Evolutionary conservation across 1,284 basidiomycete genomes (phyloP), one percentile per base, ranked within the genome.

Genomic region (Psilocybe mexicana): DNA sequence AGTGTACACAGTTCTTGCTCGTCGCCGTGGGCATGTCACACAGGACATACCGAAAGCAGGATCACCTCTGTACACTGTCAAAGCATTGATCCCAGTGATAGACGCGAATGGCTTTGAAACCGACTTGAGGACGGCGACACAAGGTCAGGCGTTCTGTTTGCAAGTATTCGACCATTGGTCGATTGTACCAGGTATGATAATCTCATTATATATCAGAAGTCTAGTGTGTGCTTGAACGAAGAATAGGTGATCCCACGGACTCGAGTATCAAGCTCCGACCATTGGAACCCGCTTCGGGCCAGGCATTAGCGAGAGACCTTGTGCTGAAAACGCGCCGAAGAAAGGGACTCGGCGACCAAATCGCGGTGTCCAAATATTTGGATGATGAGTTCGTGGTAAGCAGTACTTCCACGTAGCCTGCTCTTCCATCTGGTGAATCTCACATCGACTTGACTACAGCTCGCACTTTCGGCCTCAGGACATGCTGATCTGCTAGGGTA

Each of bases 31-130:
- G 7, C 97, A 99, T 74, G 97, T 99, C 63, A 98, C 95, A 0
- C 93, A 96, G 71, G 97, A 99, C 70, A 88, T 93, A 18, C 96
- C 97, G 47, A 98, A 99, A 73, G 94, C 96, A 2, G 97, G 97
- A 52, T 97, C 95, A 18, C 96, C 97, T 25, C 74, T 99, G 57
- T 98, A 96, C 77, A 99, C 96, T 0, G 93, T 99, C 62, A 96
- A 98, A 74, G 97, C 97, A 1, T 85, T 96, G 57, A 95, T 99
- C 59, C 97, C 97, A 5, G 97, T 98, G 42, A 94, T 99, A 63
- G 97, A 99, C 70, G 93, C 97, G 36, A 98, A 98, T 69, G 97
- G 97, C 0, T 99, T 99, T 74, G 97, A 99, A 79, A 98, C 96
- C 5, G 97, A 99, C 77, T 76, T 99, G 70, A 80, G 97, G 65